Percentiles rank a stretch among this genome's conserved stretches.
Conservation (phyloP, 139 green algal genomes). For the Choricystis sp. region DNA sequence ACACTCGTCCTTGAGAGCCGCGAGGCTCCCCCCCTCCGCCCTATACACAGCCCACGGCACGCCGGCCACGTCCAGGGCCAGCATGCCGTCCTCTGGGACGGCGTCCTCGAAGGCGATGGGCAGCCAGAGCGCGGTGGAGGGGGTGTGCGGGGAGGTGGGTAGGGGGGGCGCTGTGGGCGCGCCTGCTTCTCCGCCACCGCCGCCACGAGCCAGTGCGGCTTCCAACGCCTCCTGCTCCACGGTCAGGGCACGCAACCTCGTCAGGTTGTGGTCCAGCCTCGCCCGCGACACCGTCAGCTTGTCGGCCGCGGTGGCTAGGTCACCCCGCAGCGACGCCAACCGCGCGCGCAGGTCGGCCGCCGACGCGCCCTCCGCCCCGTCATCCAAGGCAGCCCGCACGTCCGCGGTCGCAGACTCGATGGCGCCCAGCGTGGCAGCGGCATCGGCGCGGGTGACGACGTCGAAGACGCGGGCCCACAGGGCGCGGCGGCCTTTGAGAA, state of each 20-base stretch:
- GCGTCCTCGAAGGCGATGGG: neutral
- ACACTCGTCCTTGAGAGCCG: neutral
- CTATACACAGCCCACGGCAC: conserved; percentile 93
- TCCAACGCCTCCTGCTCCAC: conserved; percentile 1
- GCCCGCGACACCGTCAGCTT: conserved; percentile 20
- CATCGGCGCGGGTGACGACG: conserved; percentile 46
- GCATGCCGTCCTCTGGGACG: conserved; percentile 3
- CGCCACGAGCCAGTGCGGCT: neutral
- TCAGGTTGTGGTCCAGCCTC: neutral
- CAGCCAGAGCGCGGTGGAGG: neutral
- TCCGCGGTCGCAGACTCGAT: conserved; percentile 64
- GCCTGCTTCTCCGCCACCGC: neutral
- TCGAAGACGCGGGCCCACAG: conserved; percentile 70
- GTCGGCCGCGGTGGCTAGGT: conserved; percentile 38
- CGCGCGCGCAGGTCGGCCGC: conserved; percentile 34
- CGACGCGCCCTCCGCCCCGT: conserved; percentile 31
- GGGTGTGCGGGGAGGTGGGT: neutral
- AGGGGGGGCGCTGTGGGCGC: neutral
- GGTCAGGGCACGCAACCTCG: neutral
- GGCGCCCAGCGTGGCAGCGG: conserved; percentile 40
- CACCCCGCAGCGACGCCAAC: conserved; percentile 32
- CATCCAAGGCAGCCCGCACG: conserved; percentile 40
- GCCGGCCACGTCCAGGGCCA: conserved; percentile 84
- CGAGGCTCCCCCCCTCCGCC: conserved; percentile 5
- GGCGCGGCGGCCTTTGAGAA: conserved; percentile 33